Evolutionary conservation across 2,329 filamentous ascomycete species (phyloP), one percentile per base, ranked within the genome.

Genomic region (Trichoderma koningii): DNA sequence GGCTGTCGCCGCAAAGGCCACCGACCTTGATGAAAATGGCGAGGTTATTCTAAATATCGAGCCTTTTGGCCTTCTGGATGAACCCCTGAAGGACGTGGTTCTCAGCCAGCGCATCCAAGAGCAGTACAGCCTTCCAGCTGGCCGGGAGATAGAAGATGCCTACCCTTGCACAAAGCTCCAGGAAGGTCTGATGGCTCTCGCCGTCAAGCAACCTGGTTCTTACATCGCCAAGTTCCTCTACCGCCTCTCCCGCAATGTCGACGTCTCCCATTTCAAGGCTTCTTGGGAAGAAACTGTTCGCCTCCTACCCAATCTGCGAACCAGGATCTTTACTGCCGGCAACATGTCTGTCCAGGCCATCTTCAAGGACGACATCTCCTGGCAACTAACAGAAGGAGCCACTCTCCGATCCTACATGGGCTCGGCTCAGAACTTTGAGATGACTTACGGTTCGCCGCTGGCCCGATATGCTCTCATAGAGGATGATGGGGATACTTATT

Each of bases 151-250:
- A 17, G 67, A 75, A 34, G 74, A 80, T 64, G 68, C 75, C 1
- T 78, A 76, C 48, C 78, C 77, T 5, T 76, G 75, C 67, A 76
- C 76, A 6, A 70, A 74, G 7, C 69, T 79, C 1, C 78, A 80
- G 48, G 76, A 77, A 66, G 76, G 76, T 9, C 71, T 80, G 1
- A 71, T 80, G 55, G 71, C 69, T 9, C 66, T 71, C 21, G 66
- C 68, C 17, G 66, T 69, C 5, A 71, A 70, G 19, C 67, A 69
- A 5, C 68, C 70, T 0, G 69, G 70, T 5, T 68, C 67, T 15
- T 72, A 72, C 55, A 68, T 68, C 14, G 66, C 66, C 6, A 65
- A 69, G 17, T 68, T 63, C 38, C 50, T 68, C 17, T 68, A 68
- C 53, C 50, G 65, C 14, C 21, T 72, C 1, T 60, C 67, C 1